Percentiles rank a stretch among this genome's conserved stretches.
Conservation (phyloP, 176 grass and related monocot species). For the Aegilops longissima region DNA sequence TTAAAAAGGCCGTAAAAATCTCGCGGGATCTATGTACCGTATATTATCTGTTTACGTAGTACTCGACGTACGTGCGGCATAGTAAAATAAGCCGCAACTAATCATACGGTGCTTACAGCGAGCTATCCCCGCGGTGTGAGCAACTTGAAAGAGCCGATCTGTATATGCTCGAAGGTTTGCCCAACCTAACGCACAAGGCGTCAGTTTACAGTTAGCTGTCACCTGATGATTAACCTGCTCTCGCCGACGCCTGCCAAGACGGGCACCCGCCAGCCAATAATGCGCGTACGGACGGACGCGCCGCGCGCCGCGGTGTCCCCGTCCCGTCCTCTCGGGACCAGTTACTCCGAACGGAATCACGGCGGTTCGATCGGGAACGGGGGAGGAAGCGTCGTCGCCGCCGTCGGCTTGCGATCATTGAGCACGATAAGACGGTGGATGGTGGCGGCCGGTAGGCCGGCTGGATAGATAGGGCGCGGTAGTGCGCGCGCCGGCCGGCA, state of each 20-base stretch:
- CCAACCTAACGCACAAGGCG: not conserved
- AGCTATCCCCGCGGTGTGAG: not conserved
- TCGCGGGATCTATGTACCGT: not conserved
- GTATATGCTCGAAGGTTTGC: not conserved
- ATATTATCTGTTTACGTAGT: not conserved
- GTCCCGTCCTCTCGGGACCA: not conserved
- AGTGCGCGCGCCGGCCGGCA: not conserved
- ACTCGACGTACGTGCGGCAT: not conserved
- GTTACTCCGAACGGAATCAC: not conserved
- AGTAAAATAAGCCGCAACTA: not conserved
- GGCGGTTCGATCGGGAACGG: not conserved
- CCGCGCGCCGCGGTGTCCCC: not conserved
- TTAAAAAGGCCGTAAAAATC: not conserved
- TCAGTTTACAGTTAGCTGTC: conserved; percentile 10
- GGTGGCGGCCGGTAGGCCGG: not conserved
- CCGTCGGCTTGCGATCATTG: not conserved
- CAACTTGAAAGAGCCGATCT: not conserved
- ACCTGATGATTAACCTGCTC: not conserved
- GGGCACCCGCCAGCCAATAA: not conserved
- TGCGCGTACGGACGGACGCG: conserved; percentile 12
- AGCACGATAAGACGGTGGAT: not conserved
- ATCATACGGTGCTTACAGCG: not conserved
- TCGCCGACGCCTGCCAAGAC: not conserved
- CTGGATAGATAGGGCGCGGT: not conserved
- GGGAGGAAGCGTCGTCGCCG: not conserved